A percentile compares a stretch with the other conserved stretches of the same genome.
phyloP scores from a whole-genome alignment of 2,329 filamentous ascomycete genomes.

The Graphilbum fragrans region DNA sequence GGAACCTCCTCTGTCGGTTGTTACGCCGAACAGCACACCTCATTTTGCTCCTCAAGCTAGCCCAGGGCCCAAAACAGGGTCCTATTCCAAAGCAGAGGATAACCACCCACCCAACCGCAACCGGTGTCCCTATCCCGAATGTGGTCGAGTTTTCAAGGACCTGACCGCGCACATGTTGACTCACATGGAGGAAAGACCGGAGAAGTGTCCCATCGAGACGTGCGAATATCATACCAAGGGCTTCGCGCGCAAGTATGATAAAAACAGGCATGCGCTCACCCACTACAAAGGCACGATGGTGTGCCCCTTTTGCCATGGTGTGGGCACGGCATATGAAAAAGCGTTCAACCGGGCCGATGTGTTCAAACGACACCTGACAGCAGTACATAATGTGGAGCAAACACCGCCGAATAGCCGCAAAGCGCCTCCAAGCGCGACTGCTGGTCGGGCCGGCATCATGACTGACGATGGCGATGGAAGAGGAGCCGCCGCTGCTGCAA shows the following conservation, averaged over 20 bases:
- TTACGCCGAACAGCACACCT: neutral
- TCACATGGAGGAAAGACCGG: slow-evolving; percentile 83
- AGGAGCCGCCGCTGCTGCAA: slow-evolving; percentile 44
- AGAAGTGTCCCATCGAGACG: slow-evolving; percentile 88
- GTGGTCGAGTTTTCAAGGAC: slow-evolving; percentile 49
- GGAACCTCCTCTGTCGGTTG: slow-evolving; percentile 1
- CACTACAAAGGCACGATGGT: slow-evolving; percentile 99
- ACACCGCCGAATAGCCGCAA: slow-evolving; percentile 82
- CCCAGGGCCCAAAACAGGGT: slow-evolving; percentile 3
- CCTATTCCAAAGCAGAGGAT: slow-evolving; percentile 15
- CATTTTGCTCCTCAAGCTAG: slow-evolving; percentile 7
- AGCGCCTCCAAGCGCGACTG: slow-evolving; percentile 33
- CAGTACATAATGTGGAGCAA: slow-evolving; percentile 89
- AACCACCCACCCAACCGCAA: slow-evolving; percentile 27
- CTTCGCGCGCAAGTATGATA: slow-evolving; percentile 94
- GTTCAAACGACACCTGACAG: slow-evolving; percentile 90
- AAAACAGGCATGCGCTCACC: slow-evolving; percentile 89
- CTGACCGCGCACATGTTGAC: slow-evolving; percentile 88
- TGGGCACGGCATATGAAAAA: slow-evolving; percentile 79
- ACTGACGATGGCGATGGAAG: slow-evolving; percentile 5
- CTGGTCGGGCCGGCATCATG: slow-evolving; percentile 5
- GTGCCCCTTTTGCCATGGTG: slow-evolving; percentile 88
- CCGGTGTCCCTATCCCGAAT: slow-evolving; percentile 44
- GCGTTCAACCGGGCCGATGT: slow-evolving; percentile 94
- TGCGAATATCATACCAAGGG: slow-evolving; percentile 93